Base-by-base conservation (phyloP, 1,284 basidiomycete species). In the Ganoderma sinense region DNA sequence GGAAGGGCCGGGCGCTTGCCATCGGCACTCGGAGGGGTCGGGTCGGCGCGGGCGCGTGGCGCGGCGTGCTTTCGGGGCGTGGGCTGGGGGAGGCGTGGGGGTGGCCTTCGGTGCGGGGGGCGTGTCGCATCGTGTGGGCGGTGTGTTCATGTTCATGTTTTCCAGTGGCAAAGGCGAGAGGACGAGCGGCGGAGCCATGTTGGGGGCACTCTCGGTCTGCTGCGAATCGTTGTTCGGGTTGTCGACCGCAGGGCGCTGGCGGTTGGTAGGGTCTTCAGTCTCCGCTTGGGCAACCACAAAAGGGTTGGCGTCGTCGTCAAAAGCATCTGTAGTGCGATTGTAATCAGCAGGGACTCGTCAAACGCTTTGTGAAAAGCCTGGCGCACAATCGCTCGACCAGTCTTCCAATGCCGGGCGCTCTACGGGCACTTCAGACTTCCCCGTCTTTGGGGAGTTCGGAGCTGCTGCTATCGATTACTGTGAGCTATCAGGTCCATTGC, bases 361-460 rank as follows among this genome's bases (percentile, higher is more conserved):
- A 51, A 51, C 8, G n/a, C 2, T 18, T 4, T 3, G 2, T 26
- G 31, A 53, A 6, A 26, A 40, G 48, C 10, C 20, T 11, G 20
- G 29, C 62, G 5, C 20, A 64, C 62, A 64, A 40, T 64, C 62
- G n/a, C 23, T 51, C 5, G 62, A 48, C 62, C 62, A 64, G 33
- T 64, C 62, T 41, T 64, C 62, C 36, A 53, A 5, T 33, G 26
- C 48, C 20, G 36, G 20, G 45, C 26, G 43, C 29, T 33, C 62
- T 11, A 6, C 31, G 14, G 10, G 18, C 26, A 23, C 8, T 20
- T 64, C 51, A 20, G 48, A 4, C 48, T 53, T 43, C 29, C 23
- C 51, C 8, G 51, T 8, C 16, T 6, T 23, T 7, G 62, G 51
- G n/a, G 40, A 48, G 56, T 36, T 23, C 33, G 20, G 33, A n/a